Evolutionary conservation across 805 yeast species (phyloP), one percentile per base, ranked within the genome.

Genomic region (Metschnikowia lachancei): DNA sequence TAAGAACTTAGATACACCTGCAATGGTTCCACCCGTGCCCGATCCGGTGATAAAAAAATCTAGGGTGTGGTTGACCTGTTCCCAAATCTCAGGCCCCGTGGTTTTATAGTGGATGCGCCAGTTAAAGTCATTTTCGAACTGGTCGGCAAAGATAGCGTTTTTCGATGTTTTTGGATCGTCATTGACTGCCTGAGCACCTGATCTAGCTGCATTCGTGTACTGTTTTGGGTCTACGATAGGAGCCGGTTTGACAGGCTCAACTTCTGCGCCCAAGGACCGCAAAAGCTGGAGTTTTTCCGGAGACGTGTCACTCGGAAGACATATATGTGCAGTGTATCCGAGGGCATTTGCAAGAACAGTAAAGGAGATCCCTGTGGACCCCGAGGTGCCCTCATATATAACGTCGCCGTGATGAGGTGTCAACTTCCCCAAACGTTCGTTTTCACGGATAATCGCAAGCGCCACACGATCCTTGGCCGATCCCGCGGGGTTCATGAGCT

Each of bases 401-500:
- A 82, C 72, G 58, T 88, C 94, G 1, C 87, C 89, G 33, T 64
- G 66, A 36, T 78, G 63, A 0, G 87, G 86, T 4, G 69, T 61
- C 33, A 91, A 63, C 5, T 70, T 59, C 0, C 94, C 94, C 38
- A 58, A 41, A 4, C 55, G 45, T 60, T 88, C 96, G 46, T 85
- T 86, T 18, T 80, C 79, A 46, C 79, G 70, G 14, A 92, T 85
- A 37, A 92, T 85, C 3, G 94, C 88, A 17, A 87, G 67, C 0
- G 98, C 98, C 16, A 94, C 96, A 36, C 99, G 72, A 62, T 92
- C 99, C 56, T 92, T 92, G 4, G 98, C 96, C 41, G 95, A 85
- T 0, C 98, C 98, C 1, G 92, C 99, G 0, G 98, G 97, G 59
- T 92, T 94, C 51, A 75, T 65, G 45, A 88, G 69, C 63, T 92